A percentile compares a stretch with the other conserved stretches of the same genome.
Evolutionary conservation across 805 yeast genomes (phyloP).

Genomic region (Debaryomyces tyrocola): DNA sequence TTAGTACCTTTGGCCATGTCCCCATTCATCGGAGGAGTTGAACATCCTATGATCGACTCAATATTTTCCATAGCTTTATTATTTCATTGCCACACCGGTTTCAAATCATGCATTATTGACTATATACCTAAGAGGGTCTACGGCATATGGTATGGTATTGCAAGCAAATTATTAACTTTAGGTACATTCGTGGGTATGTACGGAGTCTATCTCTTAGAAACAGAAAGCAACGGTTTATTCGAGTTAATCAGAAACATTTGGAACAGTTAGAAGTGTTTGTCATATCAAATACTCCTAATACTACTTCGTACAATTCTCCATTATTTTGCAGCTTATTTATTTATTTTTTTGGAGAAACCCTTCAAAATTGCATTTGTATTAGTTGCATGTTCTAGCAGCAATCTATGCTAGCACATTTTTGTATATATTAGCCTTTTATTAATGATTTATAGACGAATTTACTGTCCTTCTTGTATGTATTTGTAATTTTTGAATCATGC

Average conservation of each 20-base stretch:
- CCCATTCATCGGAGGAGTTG: conserved; percentile 77
- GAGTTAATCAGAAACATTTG: conserved; percentile 65
- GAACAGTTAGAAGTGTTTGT: conserved; percentile 37
- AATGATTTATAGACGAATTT: background rate
- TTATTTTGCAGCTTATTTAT: background rate
- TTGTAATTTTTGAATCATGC: too few species aligned
- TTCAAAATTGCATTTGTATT: too few species aligned
- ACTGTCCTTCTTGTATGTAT: too few species aligned
- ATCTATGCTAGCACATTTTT: background rate
- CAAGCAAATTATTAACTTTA: conserved; percentile 63
- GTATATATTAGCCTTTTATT: background rate
- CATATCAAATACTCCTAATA: background rate
- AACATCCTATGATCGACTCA: conserved; percentile 70
- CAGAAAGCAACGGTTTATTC: conserved; percentile 75
- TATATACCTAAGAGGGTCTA: conserved; percentile 86
- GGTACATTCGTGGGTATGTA: conserved; percentile 72
- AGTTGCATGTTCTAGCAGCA: too few species aligned
- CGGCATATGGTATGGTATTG: conserved; percentile 71
- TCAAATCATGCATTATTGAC: conserved; percentile 89
- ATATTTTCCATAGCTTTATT: conserved; percentile 63
- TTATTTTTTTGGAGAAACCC: background rate
- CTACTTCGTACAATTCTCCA: background rate
- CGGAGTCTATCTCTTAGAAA: conserved; percentile 82
- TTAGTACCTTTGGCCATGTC: conserved; percentile 74
- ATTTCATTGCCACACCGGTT: conserved; percentile 82